A percentile compares a stretch with the other conserved stretches of the same genome.
These are phyloP conservation scores for Clarireedia paspali DNA, from an alignment of 2,329 filamentous ascomycete species.

Conservation along the genomic window DNA sequence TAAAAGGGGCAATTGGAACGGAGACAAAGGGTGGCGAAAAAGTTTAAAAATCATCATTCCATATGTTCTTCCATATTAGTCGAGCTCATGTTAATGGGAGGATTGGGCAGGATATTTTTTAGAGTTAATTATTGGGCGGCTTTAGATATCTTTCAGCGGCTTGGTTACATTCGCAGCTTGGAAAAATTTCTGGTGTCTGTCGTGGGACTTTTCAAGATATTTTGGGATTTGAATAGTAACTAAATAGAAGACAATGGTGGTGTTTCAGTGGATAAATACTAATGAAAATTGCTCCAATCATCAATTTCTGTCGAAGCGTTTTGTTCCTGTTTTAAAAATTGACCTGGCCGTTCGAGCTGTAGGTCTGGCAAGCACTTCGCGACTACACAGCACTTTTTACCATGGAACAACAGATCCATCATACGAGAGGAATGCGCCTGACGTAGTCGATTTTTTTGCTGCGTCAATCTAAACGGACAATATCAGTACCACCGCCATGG, in stretches of 20 bases:
- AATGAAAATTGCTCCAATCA: too few species aligned
- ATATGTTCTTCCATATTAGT: not conserved
- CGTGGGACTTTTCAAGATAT: not conserved
- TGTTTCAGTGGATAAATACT: not conserved
- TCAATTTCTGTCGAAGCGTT: not conserved
- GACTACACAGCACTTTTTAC: conserved; percentile 1
- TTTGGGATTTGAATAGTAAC: not conserved
- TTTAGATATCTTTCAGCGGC: not conserved
- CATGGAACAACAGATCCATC: conserved; percentile 19
- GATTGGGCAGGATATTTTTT: not conserved
- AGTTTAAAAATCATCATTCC: not conserved
- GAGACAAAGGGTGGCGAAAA: not conserved
- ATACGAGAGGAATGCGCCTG: conserved; percentile 20
- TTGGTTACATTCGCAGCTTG: too few species aligned
- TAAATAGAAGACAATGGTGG: not conserved
- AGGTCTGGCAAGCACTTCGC: not conserved
- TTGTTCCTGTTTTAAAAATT: not conserved
- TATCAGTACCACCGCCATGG: not conserved
- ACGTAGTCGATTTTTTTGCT: conserved; percentile 28
- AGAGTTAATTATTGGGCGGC: not conserved
- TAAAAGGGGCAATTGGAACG: not conserved
- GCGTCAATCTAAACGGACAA: conserved; percentile 28
- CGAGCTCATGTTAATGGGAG: too few species aligned
- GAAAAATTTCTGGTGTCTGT: not conserved
- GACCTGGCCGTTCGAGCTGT: too few species aligned